Evolutionary conservation across 2,329 filamentous ascomycete species (phyloP), one percentile per base, ranked within the genome.

Genomic region (Fusarium buharicum): DNA sequence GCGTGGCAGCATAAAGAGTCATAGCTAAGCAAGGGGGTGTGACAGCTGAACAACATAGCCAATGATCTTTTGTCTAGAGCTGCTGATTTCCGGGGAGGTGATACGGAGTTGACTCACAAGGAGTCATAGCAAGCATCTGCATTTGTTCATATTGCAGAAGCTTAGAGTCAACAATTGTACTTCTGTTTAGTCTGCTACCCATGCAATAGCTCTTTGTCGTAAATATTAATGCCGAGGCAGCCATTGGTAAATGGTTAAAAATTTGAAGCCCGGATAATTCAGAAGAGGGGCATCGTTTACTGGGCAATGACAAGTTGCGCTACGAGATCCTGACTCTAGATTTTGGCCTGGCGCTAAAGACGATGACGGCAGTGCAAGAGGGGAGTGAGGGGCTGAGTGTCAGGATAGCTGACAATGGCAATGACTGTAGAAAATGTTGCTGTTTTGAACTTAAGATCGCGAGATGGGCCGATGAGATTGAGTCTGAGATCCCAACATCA

Each of bases 281-380:
- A 51, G 37, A 34, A 59, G 54, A 69, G 59, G 63, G 66, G 50
- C 54, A 27, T 13, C 50, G 54, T 60, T 58, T 50, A 60, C 58
- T 59, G 44, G 50, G 33, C 49, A 63, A 66, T 63, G 59, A 52
- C 44, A 43, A 52, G 27, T 27, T 38, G 36, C 56, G 50, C 51
- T 58, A 68, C 28, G 45, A 59, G 37, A 47, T 62, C 56, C 45
- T 55, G 62, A 50, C 62, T 70, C 62, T 68, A 52, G 66, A 70
- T 60, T 34, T 14, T 47, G 48, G 49, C 49, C 59, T 65, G 37
- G 50, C 68, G 68, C 68, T 70, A 70, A 46, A 47, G 50, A 41
- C 40, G 54, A 70, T 70, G 68, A 70, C 68, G 68, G 68, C 60
- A 65, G 64, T 55, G 68, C 59, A 38, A 60, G 30, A 48, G 20